Conservation (phyloP, 1,284 basidiomycete species). For the Fomitopsis betulina region DNA sequence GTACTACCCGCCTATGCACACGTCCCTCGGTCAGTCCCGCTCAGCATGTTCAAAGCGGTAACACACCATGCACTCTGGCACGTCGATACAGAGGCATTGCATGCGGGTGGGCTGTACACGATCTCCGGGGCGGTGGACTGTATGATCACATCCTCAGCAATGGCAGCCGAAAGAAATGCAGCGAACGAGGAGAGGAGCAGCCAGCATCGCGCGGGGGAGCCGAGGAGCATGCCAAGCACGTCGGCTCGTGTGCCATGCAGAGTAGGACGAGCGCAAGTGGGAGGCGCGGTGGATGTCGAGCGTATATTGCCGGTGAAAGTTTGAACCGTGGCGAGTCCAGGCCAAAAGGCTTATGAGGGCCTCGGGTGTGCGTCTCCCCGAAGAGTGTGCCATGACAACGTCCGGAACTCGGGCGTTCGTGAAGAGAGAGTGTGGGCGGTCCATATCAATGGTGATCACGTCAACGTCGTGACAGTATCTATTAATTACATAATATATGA, state of each 20-base stretch:
- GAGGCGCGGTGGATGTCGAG: background rate
- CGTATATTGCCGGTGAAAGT: background rate
- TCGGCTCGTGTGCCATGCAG: background rate
- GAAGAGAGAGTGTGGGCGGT: background rate
- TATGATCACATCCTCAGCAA: slow-evolving; percentile 20
- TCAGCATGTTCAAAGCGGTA: background rate
- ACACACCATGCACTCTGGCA: slow-evolving; percentile 27
- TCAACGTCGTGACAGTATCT: background rate
- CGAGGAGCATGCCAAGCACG: slow-evolving; percentile 5
- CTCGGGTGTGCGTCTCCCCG: background rate
- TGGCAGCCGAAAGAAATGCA: background rate
- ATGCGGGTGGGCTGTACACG: slow-evolving; percentile 25
- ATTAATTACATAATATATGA: background rate
- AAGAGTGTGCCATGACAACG: background rate
- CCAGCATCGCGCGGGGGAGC: slow-evolving; percentile 6
- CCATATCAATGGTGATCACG: no score
- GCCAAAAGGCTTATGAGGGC: background rate
- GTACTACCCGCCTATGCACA: slow-evolving; percentile 20
- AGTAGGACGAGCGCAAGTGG: background rate
- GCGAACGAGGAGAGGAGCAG: slow-evolving; percentile 4
- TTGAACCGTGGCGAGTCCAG: background rate
- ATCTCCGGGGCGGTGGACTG: slow-evolving; percentile 25
- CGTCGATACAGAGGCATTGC: slow-evolving; percentile 16
- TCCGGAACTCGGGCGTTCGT: background rate
- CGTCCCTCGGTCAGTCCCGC: no score